A percentile compares a stretch with the other conserved stretches of the same genome.
These are phyloP conservation scores for Fusarium aywerte DNA, from an alignment of 2,329 filamentous ascomycete species.

Conservation along the genomic window DNA sequence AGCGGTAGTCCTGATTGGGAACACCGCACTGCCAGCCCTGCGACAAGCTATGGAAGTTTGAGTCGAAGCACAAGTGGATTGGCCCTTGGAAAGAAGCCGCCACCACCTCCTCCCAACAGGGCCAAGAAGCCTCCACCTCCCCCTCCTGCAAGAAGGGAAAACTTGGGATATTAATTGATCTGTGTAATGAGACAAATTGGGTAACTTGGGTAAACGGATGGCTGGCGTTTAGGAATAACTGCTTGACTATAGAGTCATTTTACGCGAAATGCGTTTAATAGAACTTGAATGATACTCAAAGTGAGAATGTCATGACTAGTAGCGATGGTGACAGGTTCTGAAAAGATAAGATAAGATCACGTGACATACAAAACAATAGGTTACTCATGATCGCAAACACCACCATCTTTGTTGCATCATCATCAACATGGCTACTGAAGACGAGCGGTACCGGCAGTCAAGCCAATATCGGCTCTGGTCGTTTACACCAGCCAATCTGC, in stretches of 20 bases:
- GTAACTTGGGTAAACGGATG: slow-evolving; percentile 10
- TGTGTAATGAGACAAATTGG: slow-evolving; percentile 6
- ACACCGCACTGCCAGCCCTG: slow-evolving; percentile 64
- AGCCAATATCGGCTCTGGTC: slow-evolving; percentile 95
- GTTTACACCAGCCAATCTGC: slow-evolving; percentile 79
- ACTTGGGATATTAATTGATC: slow-evolving; percentile 42
- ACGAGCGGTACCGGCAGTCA: slow-evolving; percentile 88
- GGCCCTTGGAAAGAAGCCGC: slow-evolving; percentile 62
- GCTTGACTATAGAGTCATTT: slow-evolving; percentile 30
- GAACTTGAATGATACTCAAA: slow-evolving; percentile 8
- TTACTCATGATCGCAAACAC: not conserved
- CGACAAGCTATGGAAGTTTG: slow-evolving; percentile 66
- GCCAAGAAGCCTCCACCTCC: slow-evolving; percentile 55
- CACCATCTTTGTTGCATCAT: slow-evolving; percentile 5
- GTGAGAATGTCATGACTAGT: not conserved
- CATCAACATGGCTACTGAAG: slow-evolving; percentile 77
- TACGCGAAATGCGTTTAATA: slow-evolving; percentile 38
- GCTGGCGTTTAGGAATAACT: slow-evolving; percentile 33
- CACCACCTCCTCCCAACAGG: slow-evolving; percentile 63
- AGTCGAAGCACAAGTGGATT: slow-evolving; percentile 56
- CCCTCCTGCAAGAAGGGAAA: slow-evolving; percentile 49
- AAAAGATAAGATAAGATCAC: slow-evolving; percentile 35
- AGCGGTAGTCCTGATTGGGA: slow-evolving; percentile 62
- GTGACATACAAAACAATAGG: slow-evolving; percentile 11
- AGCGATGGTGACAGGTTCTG: not conserved